Conservation (phyloP, 2,329 filamentous ascomycete species). For the Metarhizium robertsii region DNA sequence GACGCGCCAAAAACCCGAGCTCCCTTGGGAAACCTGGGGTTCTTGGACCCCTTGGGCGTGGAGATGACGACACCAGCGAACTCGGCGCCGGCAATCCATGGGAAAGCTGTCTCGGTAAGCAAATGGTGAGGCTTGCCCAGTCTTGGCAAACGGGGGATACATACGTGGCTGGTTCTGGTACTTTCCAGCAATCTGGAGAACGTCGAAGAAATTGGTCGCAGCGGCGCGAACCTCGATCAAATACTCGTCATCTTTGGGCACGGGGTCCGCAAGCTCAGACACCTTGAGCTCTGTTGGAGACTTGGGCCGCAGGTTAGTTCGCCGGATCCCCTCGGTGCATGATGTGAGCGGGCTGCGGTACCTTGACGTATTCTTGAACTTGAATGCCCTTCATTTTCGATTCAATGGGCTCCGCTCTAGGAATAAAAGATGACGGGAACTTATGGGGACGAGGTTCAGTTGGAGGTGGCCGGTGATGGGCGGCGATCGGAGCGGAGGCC, state of each 20-base stretch:
- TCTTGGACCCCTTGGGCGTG: conserved; percentile 43
- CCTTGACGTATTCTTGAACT: conserved; percentile 7
- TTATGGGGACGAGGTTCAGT: background rate
- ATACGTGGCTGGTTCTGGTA: conserved; percentile 80
- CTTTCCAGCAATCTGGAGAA: conserved; percentile 89
- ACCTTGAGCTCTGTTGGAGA: conserved; percentile 72
- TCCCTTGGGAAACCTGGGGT: conserved; percentile 62
- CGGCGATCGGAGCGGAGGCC: background rate
- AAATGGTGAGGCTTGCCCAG: too few relatives aligned
- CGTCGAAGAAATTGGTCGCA: conserved; percentile 95
- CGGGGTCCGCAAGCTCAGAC: conserved; percentile 63
- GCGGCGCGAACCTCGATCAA: conserved; percentile 78
- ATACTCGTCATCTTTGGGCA: conserved; percentile 65
- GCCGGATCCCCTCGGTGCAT: background rate
- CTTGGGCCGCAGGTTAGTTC: conserved; percentile 29
- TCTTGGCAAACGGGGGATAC: conserved; percentile 8
- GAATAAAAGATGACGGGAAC: background rate
- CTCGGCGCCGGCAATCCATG: conserved; percentile 80
- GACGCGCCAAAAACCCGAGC: conserved; percentile 77
- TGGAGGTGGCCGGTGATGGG: background rate
- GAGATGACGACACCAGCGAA: conserved; percentile 73
- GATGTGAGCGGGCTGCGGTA: background rate
- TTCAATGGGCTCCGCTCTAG: background rate
- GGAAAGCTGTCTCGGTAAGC: conserved; percentile 44
- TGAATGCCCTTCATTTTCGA: conserved; percentile 7